phyloP scores from a whole-genome alignment of 176 grass and related monocot genomes.

The maize (Zea mays) region Zm-B73-REFERENCE-NAM-5.0 NC_050097.1:190716001-190716500 shows the following conservation, averaged over 20 bases:
- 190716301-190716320: constrained; percentile 13
- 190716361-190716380: neutral
- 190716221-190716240: too few species aligned
- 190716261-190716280: constrained; percentile 18
- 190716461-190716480: constrained; percentile 2
- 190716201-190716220: too few species aligned
- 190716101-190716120: too few species aligned
- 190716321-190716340: constrained; percentile 8
- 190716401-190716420: constrained; percentile 5
- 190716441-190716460: neutral
- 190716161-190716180: too few species aligned
- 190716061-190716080: too few species aligned
- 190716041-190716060: too few species aligned
- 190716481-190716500: constrained; percentile 19
- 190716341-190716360: neutral
- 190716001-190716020: too few species aligned
- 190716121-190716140: too few species aligned
- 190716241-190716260: neutral
- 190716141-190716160: too few species aligned
- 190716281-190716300: neutral
- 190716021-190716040: too few species aligned
- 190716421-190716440: neutral
- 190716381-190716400: constrained; percentile 12
- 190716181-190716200: too few species aligned
- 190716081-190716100: too few species aligned